Percentiles rank a stretch among this genome's conserved stretches.
Conservation (phyloP, 441 rosid species). For the Arabidopsis hybrid region DNA sequence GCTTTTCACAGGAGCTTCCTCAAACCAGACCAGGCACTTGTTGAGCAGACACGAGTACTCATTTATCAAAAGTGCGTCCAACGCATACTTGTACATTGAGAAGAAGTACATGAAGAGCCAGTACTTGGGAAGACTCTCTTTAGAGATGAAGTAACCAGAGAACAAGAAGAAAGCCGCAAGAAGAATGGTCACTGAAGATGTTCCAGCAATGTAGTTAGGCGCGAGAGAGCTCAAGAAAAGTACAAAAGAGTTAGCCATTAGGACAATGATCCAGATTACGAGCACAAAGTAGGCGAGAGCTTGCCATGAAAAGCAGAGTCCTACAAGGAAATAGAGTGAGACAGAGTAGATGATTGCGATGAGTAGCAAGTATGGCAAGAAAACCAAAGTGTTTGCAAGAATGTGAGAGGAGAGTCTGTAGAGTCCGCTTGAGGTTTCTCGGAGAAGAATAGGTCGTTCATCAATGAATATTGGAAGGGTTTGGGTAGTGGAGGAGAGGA, state of each 20-base stretch:
- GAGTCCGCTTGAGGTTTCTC: constrained; percentile 85
- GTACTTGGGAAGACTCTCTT: constrained; percentile 78
- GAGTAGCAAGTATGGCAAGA: constrained; percentile 79
- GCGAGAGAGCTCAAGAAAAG: constrained; percentile 84
- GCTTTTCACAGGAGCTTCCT: constrained; percentile 45
- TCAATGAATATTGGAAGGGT: constrained; percentile 88
- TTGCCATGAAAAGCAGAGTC: constrained; percentile 78
- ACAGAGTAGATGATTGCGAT: constrained; percentile 69
- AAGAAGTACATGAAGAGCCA: constrained; percentile 91
- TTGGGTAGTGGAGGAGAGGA: constrained; percentile 90
- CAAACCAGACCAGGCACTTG: constrained; percentile 73
- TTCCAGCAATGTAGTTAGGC: constrained; percentile 88
- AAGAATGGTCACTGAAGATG: constrained; percentile 73
- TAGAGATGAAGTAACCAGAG: constrained; percentile 90
- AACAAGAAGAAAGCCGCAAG: constrained; percentile 86
- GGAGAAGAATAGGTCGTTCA: constrained; percentile 75
- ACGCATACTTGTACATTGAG: constrained; percentile 90
- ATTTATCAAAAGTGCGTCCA: constrained; percentile 83
- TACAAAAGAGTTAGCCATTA: constrained; percentile 91
- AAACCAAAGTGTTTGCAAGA: constrained; percentile 83
- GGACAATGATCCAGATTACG: constrained; percentile 73
- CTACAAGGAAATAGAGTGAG: constrained; percentile 82
- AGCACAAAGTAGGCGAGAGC: constrained; percentile 76
- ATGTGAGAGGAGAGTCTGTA: constrained; percentile 83
- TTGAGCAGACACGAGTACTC: constrained; percentile 82